Evolutionary conservation across 2,329 filamentous ascomycete species (phyloP).

Genomic region (Alternaria alternata): DNA sequence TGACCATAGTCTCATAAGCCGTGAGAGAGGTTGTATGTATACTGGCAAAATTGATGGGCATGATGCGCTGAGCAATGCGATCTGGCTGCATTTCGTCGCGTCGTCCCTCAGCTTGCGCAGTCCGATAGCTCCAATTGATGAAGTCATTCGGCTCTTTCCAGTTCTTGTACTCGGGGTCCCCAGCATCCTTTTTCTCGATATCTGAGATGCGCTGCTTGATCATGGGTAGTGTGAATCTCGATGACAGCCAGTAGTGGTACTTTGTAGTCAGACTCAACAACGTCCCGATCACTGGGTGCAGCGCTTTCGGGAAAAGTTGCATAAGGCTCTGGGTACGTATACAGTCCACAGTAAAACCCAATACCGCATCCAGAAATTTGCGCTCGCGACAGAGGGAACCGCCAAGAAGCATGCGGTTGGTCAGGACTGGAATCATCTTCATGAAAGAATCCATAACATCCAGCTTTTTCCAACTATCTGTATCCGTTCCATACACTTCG

Average conservation of each 20-base stretch:
- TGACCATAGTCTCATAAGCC: constrained; percentile 52
- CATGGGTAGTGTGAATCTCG: constrained; percentile 56
- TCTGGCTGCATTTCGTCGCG: constrained; percentile 57
- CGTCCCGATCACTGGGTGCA: constrained; percentile 61
- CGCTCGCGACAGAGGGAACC: constrained; percentile 56
- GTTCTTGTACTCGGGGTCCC: constrained; percentile 52
- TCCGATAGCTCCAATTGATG: constrained; percentile 65
- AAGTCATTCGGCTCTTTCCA: constrained; percentile 64
- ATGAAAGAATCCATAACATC: constrained; percentile 49
- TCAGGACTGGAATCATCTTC: constrained; percentile 51
- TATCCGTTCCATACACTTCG: constrained; percentile 49
- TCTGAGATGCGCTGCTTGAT: constrained; percentile 60
- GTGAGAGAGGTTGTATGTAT: constrained; percentile 67
- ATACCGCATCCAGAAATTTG: constrained; percentile 58
- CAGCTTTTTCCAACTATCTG: constrained; percentile 48
- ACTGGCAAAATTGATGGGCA: constrained; percentile 66
- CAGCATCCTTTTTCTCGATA: constrained; percentile 54
- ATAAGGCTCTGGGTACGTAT: constrained; percentile 48
- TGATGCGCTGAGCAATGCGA: constrained; percentile 60
- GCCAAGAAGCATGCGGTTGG: constrained; percentile 58
- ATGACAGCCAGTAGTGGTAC: constrained; percentile 57
- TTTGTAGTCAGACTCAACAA: constrained; percentile 58
- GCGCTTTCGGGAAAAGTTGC: constrained; percentile 57
- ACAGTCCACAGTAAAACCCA: constrained; percentile 61
- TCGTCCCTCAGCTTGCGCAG: constrained; percentile 57